Evolutionary conservation across 352 stramenopile genomes (phyloP).

Genomic region (Blastocystis sp.): DNA sequence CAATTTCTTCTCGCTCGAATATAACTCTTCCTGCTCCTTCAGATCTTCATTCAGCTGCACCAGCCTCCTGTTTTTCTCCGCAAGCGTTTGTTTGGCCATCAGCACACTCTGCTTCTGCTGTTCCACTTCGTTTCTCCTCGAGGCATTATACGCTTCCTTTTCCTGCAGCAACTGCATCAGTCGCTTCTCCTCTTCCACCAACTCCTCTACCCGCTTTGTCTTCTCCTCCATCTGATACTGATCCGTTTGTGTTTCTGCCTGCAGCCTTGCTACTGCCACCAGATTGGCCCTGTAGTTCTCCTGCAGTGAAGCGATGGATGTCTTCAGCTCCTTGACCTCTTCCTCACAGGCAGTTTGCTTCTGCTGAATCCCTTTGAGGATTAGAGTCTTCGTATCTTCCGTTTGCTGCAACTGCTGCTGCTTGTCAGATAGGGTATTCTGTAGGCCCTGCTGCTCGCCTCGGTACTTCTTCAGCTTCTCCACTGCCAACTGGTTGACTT

Average conservation of each 20-base stretch:
- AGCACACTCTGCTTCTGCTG: constrained; percentile 60
- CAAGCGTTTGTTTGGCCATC: not conserved
- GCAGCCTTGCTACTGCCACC: not conserved
- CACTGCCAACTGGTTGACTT: constrained; percentile 63
- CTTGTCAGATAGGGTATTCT: not conserved
- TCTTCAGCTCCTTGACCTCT: not conserved
- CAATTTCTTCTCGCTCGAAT: constrained; percentile 40
- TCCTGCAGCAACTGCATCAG: not conserved
- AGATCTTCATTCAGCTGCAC: constrained; percentile 61
- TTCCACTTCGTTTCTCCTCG: constrained; percentile 24
- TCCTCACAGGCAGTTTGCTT: not conserved
- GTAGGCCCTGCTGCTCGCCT: not conserved
- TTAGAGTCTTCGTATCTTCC: not conserved
- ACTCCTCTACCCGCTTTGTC: not conserved
- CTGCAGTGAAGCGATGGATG: not conserved
- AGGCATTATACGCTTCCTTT: not conserved
- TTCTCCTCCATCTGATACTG: not conserved
- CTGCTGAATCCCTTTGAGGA: not conserved
- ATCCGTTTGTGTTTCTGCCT: not conserved
- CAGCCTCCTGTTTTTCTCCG: not conserved
- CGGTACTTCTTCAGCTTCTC: constrained; percentile 63
- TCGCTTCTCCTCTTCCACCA: not conserved
- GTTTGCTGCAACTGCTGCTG: not conserved
- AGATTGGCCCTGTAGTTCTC: not conserved
- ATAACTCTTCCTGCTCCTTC: constrained; percentile 61